Conservation (phyloP, 2,329 filamentous ascomycete genomes). For the Lasiodiplodia citricola region DNA sequence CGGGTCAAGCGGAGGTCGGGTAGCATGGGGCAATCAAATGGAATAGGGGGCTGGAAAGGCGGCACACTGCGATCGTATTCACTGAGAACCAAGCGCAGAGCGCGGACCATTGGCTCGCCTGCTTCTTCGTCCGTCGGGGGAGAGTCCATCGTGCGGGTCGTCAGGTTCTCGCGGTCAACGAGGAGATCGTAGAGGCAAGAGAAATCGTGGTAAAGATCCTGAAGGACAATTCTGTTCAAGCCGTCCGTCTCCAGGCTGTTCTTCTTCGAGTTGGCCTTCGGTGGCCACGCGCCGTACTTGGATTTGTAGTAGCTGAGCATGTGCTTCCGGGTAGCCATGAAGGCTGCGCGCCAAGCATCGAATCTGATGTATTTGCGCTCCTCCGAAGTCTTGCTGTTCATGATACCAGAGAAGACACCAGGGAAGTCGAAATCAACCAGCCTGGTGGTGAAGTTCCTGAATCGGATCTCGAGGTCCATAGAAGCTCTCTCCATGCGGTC, state of each 20-base stretch:
- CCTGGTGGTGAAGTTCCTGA: slow-evolving; percentile 71
- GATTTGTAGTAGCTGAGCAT: slow-evolving; percentile 72
- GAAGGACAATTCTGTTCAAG: slow-evolving; percentile 81
- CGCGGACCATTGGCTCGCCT: slow-evolving; percentile 64
- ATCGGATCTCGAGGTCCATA: slow-evolving; percentile 76
- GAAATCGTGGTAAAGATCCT: slow-evolving; percentile 83
- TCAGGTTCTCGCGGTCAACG: slow-evolving; percentile 78
- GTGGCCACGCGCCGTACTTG: slow-evolving; percentile 80
- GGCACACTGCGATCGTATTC: slow-evolving; percentile 91
- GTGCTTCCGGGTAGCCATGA: slow-evolving; percentile 75
- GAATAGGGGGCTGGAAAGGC: slow-evolving; percentile 87
- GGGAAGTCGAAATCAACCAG: slow-evolving; percentile 93
- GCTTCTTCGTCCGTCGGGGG: slow-evolving; percentile 64
- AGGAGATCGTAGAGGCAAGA: slow-evolving; percentile 86
- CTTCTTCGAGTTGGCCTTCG: slow-evolving; percentile 89
- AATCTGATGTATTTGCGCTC: slow-evolving; percentile 83
- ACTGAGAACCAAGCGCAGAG: slow-evolving; percentile 77
- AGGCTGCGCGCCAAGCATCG: slow-evolving; percentile 80
- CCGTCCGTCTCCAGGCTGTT: slow-evolving; percentile 86
- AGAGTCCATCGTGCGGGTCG: slow-evolving; percentile 73
- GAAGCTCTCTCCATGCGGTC: slow-evolving; percentile 83
- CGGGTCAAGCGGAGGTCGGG: slow-evolving; percentile 72
- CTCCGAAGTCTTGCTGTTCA: slow-evolving; percentile 76
- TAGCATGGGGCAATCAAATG: slow-evolving; percentile 83
- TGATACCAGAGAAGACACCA: slow-evolving; percentile 84